These are phyloP conservation scores for Calocybe gambosa DNA, from an alignment of 1,284 basidiomycete genomes.

Conservation along the genomic window DNA sequence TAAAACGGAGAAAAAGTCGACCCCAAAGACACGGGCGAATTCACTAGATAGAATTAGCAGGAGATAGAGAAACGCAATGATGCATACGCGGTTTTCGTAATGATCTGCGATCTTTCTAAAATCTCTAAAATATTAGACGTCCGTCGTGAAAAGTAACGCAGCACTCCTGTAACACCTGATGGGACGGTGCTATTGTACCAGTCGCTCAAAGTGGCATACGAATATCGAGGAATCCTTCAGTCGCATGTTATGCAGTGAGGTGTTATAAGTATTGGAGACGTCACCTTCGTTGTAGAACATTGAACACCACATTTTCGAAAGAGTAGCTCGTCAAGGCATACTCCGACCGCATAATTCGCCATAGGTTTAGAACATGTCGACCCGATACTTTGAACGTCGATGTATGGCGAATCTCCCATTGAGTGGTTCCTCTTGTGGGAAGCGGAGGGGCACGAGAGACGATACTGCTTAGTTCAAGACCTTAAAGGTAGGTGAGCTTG, in stretches of 20 bases:
- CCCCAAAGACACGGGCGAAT: slow-evolving; percentile 93
- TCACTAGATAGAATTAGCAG: slow-evolving; percentile 49
- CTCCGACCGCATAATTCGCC: slow-evolving; percentile 89
- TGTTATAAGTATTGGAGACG: slow-evolving; percentile 1
- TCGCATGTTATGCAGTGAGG: slow-evolving; percentile 5
- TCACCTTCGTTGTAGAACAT: slow-evolving; percentile 70
- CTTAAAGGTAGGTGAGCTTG: slow-evolving; percentile 30
- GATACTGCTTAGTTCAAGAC: slow-evolving; percentile 59
- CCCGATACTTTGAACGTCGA: slow-evolving; percentile 85
- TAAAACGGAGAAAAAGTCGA: slow-evolving; percentile 95
- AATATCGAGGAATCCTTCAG: slow-evolving; percentile 73
- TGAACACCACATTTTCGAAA: slow-evolving; percentile 87
- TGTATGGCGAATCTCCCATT: slow-evolving; percentile 73
- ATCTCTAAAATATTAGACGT: slow-evolving; percentile 70
- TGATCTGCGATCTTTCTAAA: slow-evolving; percentile 72
- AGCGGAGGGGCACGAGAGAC: slow-evolving; percentile 58
- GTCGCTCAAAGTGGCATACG: slow-evolving; percentile 56
- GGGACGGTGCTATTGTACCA: slow-evolving; percentile 68
- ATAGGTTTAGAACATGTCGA: slow-evolving; percentile 87
- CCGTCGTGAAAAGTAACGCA: slow-evolving; percentile 62
- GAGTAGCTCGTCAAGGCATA: slow-evolving; percentile 77
- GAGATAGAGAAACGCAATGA: neutral
- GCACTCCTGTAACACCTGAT: slow-evolving; percentile 45
- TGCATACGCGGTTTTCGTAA: slow-evolving; percentile 84
- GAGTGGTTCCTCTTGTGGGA: slow-evolving; percentile 30